Evolutionary conservation across 441 rosid species (phyloP).

Genomic region (Erysimum cheiri): DNA sequence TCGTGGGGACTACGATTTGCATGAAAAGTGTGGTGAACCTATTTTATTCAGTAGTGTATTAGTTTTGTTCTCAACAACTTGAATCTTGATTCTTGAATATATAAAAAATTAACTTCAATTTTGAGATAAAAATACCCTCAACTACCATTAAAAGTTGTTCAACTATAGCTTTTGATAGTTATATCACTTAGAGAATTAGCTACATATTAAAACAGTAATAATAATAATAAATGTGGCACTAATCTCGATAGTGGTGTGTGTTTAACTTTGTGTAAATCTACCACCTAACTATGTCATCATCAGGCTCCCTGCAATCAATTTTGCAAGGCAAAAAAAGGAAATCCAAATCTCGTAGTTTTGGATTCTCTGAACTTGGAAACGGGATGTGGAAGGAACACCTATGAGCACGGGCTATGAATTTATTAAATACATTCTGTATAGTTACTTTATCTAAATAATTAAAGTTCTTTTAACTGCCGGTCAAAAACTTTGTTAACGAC

Average conservation of each 20-base stretch:
- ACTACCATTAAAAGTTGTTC: conserved; percentile 19
- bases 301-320: conserved; percentile 27
- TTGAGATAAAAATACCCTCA: not conserved
- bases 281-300: conserved; percentile 41
- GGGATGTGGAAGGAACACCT: conserved; percentile 28
- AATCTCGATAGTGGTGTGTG: conserved; percentile 32
- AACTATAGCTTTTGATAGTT: not conserved
- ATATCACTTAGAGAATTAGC: not conserved
- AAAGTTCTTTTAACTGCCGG: conserved; percentile 12
- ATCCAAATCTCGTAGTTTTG: conserved; percentile 33
- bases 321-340: not conserved
- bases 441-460: not conserved
- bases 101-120: not conserved
- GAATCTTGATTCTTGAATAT: not conserved
- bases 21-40: not conserved
- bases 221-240: conserved; percentile 24
- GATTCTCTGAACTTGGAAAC: conserved; percentile 37
- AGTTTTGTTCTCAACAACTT: not conserved
- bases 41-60: not conserved
- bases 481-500: not conserved
- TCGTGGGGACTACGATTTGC: not conserved
- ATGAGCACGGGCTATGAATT: conserved; percentile 23
- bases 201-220: not conserved
- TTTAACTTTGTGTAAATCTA: conserved; percentile 16
- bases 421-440: conserved; percentile 15